Percentiles rank a stretch among this genome's conserved stretches.
phyloP scores from a whole-genome alignment of 2,329 filamentous ascomycete species.

The Pyricularia grisea region DNA sequence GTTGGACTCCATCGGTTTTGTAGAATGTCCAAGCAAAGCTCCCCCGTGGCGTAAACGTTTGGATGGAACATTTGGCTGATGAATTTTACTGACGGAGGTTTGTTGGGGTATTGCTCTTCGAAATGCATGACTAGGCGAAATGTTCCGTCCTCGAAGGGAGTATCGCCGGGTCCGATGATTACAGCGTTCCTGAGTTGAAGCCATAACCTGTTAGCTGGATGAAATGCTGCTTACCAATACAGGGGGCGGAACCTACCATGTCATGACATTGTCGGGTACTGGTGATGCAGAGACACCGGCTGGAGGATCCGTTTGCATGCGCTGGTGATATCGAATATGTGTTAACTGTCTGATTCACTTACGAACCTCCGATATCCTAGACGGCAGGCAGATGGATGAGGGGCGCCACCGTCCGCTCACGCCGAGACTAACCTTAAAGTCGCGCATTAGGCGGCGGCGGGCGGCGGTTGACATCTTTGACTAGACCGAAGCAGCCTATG shows the following conservation, averaged over 20 bases:
- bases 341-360: neutral
- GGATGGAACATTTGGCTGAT: conserved; percentile 99
- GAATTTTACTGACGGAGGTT: conserved; percentile 95
- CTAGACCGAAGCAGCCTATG: neutral
- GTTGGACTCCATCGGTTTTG: conserved; percentile 99
- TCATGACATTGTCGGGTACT: conserved; percentile 95
- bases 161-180: conserved; percentile 94
- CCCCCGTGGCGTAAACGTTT: conserved; percentile 94
- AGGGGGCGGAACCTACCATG: conserved; percentile 52
- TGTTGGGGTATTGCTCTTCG: conserved; percentile 97
- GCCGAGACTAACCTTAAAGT: conserved; percentile 71
- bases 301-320: conserved; percentile 98
- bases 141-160: conserved; percentile 95
- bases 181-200: conserved; percentile 73
- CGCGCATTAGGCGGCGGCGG: conserved; percentile 92
- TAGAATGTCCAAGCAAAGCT: conserved; percentile 91
- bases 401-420: neutral
- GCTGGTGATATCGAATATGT: conserved; percentile 39
- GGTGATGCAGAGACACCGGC: conserved; percentile 94
- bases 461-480: conserved; percentile 72
- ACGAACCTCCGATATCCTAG: neutral
- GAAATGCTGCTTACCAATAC: conserved; percentile 6
- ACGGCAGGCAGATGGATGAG: neutral
- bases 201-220: neutral
- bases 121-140: conserved; percentile 99